Evolutionary conservation across 306 rosid genomes (phyloP), one percentile per base, ranked within the genome.

Genomic region (Medicago lupulina): DNA sequence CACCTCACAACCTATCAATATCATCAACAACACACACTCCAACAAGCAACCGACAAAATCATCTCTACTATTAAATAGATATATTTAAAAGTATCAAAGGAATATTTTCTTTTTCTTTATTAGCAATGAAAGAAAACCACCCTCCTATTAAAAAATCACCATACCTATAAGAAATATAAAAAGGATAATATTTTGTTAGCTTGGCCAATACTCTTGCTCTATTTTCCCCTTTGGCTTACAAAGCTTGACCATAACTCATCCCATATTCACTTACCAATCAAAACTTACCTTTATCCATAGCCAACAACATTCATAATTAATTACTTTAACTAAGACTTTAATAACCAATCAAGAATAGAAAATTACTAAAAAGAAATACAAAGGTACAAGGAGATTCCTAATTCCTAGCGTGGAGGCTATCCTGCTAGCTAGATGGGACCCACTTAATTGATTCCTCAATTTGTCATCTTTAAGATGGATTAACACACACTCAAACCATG

Each of bases 391-490:
- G 65, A 63, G 19, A 65, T 67, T 62, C 63, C 50, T 36, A 72
- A 34, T 63, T 63, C 63, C 79, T 36, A 64, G 28, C 83, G 60
- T 59, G 40, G 79, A 70, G 69, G 84, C 80, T 43, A 84, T 73
- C 77, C 77, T 78, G 38, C 2, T 9, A 11, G 44, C 3, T 11
- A 9, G 44, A 84, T 74, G 76, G 82, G 82, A 51, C 71, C 83
- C 83, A 77, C 41, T 7, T 17, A 71, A 82, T 61, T 81, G 73
- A 64, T 77, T 61, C 67, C 49, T 40, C 19, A 8, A 43, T 68
- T 76, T 80, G 87, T 85, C 84, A 46, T 62, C 53, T 70, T 77
- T 76, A 78, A 59, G 78, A 38, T 25, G 81, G 91, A 88, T 85
- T 76, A 80, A 74, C 80, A 81, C 43, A 36, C 67, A 66, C 78